Conservation (phyloP, 805 yeast species). For the Candida silvatica region DNA sequence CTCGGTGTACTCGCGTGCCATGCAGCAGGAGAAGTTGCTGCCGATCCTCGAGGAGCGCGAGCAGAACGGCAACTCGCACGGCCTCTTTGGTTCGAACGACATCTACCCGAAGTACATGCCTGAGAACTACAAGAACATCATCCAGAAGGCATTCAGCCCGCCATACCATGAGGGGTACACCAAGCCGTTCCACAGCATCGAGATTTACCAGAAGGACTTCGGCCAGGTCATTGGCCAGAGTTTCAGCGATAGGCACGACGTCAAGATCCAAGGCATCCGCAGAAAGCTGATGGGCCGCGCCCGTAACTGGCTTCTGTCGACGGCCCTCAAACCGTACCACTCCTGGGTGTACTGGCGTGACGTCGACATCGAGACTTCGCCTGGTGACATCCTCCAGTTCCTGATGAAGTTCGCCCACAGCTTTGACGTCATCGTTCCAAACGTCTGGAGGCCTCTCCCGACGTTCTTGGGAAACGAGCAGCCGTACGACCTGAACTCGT, state of each 20-base stretch:
- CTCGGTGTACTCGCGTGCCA: conserved; percentile 52
- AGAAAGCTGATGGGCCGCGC: conserved; percentile 83
- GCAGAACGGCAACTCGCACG: conserved; percentile 16
- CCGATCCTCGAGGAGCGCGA: conserved; percentile 37
- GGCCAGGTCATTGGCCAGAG: conserved; percentile 85
- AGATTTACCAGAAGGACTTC: conserved; percentile 74
- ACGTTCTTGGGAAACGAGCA: conserved; percentile 85
- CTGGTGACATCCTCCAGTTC: conserved; percentile 66
- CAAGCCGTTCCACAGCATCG: conserved; percentile 68
- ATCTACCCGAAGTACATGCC: conserved; percentile 68
- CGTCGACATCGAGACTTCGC: conserved; percentile 77
- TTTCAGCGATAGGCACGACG: conserved; percentile 75
- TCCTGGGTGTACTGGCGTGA: conserved; percentile 93
- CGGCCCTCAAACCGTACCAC: conserved; percentile 72
- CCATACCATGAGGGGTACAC: conserved; percentile 58
- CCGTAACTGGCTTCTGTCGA: conserved; percentile 72
- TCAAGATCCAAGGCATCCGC: conserved; percentile 77
- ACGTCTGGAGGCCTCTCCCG: conserved; percentile 97
- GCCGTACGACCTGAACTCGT: conserved; percentile 92
- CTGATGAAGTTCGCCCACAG: conserved; percentile 51
- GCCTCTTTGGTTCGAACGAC: conserved; percentile 48
- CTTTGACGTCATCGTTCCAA: conserved; percentile 72
- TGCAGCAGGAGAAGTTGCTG: conserved; percentile 64
- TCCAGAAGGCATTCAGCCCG: conserved; percentile 50
- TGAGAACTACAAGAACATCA: conserved; percentile 42